phyloP scores from a whole-genome alignment of 2,329 filamentous ascomycete genomes.

The Fusarium oxysporum region DNA sequence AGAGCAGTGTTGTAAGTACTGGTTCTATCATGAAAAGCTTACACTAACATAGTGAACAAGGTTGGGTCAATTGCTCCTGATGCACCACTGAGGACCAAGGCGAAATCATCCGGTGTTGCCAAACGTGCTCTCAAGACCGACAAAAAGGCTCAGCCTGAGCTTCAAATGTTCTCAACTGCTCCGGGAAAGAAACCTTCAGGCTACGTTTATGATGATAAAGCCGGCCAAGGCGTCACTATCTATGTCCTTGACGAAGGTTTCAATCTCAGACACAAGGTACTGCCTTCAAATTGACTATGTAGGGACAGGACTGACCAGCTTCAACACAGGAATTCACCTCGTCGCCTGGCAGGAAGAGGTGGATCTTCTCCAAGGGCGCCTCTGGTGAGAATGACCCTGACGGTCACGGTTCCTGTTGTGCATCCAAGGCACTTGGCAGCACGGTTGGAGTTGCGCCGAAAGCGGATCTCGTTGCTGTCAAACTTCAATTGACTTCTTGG shows the following conservation, averaged over 20 bases:
- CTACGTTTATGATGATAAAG: background rate
- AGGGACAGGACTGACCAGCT: background rate
- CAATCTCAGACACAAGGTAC: background rate
- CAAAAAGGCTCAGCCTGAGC: background rate
- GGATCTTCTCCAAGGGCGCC: background rate
- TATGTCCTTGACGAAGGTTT: background rate
- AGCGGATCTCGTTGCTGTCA: background rate
- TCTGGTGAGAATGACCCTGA: background rate
- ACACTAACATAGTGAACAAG: rapidly evolving
- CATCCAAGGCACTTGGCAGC: background rate
- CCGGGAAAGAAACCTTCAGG: background rate
- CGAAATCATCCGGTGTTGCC: rapidly evolving
- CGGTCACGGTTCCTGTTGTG: background rate
- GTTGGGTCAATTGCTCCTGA: background rate
- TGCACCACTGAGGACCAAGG: background rate
- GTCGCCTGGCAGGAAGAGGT: background rate
- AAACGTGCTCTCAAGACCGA: background rate
- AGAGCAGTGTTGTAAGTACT: background rate
- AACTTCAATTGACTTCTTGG: background rate
- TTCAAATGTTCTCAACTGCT: background rate
- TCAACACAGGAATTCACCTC: background rate
- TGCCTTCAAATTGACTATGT: rapidly evolving
- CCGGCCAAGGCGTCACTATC: background rate
- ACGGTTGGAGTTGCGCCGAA: background rate
- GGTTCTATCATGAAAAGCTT: rapidly evolving